A percentile compares a stretch with the other conserved stretches of the same genome.
Evolutionary conservation across 306 rosid genomes (phyloP).

Genomic region (Citrullus colocynthis): DNA sequence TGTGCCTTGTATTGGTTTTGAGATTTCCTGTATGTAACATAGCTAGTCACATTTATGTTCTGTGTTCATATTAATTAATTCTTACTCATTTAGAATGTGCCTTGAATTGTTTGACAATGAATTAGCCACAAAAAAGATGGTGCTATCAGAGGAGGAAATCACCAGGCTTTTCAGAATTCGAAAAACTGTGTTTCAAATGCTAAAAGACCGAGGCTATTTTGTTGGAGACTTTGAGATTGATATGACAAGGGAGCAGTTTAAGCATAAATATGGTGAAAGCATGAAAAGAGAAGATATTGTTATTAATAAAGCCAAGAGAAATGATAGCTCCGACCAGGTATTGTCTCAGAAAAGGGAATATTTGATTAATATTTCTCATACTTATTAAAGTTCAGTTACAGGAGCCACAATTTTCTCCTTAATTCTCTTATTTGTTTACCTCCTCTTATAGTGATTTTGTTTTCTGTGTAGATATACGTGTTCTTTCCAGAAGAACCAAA

Average conservation of each 20-base stretch:
- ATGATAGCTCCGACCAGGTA: conserved; percentile 39
- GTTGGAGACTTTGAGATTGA: conserved; percentile 53
- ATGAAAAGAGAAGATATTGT: conserved; percentile 71
- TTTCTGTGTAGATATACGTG: conserved; percentile 36
- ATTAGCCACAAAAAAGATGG: conserved; percentile 28
- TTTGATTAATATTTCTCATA: background rate
- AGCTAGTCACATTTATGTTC: background rate
- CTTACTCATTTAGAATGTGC: background rate
- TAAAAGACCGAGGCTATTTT: conserved; percentile 42
- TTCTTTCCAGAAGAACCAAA: conserved; percentile 61
- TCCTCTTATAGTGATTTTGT: background rate
- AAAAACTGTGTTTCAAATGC: conserved; percentile 60
- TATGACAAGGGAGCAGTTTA: conserved; percentile 40
- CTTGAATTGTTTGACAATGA: background rate
- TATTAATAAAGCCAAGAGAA: conserved; percentile 45
- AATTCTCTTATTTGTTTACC: background rate
- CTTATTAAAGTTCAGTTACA: background rate
- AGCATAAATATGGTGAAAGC: conserved; percentile 24
- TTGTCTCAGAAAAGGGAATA: background rate
- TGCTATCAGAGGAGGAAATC: conserved; percentile 39
- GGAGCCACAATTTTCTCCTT: background rate
- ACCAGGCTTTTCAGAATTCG: conserved; percentile 32
- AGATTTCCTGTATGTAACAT: background rate
- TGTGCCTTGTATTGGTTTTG: background rate
- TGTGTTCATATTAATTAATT: background rate